These are phyloP conservation scores for Aphanocladium album DNA, from an alignment of 2,329 filamentous ascomycete genomes.

Conservation along the genomic window DNA sequence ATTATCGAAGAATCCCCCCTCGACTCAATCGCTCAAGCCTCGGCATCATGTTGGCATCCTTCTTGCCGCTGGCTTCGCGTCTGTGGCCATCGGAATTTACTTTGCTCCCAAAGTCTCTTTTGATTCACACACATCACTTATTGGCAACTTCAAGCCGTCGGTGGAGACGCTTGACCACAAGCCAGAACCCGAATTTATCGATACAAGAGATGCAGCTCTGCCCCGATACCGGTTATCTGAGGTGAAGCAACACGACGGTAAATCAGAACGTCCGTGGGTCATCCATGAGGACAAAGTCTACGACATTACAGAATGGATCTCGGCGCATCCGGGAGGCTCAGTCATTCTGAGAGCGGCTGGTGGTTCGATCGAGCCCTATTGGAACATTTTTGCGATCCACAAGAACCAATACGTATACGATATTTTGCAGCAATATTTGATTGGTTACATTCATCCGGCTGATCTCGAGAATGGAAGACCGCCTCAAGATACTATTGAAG, in stretches of 20 bases:
- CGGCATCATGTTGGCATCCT: not conserved
- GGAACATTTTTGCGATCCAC: constrained; percentile 67
- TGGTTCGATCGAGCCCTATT: constrained; percentile 61
- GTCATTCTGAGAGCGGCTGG: constrained; percentile 64
- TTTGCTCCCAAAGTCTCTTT: constrained; percentile 2
- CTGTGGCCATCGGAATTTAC: not conserved
- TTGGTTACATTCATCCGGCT: constrained; percentile 54
- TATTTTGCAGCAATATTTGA: constrained; percentile 59
- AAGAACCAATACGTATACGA: constrained; percentile 60
- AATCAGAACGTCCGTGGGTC: constrained; percentile 56
- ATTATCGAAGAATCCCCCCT: not conserved
- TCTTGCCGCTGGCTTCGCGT: not conserved
- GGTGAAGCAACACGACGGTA: constrained; percentile 47
- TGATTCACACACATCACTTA: not conserved
- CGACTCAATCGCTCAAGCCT: not conserved
- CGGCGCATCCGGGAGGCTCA: constrained; percentile 61
- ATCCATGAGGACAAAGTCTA: constrained; percentile 61
- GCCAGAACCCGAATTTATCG: constrained; percentile 7
- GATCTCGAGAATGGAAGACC: constrained; percentile 57
- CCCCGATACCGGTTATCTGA: constrained; percentile 48
- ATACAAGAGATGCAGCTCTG: constrained; percentile 35
- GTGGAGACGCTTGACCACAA: not conserved
- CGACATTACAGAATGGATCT: constrained; percentile 65
- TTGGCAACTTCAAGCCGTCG: constrained; percentile 6
- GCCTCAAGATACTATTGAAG: constrained; percentile 49